Percentiles rank a stretch among this genome's conserved stretches.
phyloP scores from a whole-genome alignment of 352 stramenopile genomes.

The Phytophthora idaei region DNA sequence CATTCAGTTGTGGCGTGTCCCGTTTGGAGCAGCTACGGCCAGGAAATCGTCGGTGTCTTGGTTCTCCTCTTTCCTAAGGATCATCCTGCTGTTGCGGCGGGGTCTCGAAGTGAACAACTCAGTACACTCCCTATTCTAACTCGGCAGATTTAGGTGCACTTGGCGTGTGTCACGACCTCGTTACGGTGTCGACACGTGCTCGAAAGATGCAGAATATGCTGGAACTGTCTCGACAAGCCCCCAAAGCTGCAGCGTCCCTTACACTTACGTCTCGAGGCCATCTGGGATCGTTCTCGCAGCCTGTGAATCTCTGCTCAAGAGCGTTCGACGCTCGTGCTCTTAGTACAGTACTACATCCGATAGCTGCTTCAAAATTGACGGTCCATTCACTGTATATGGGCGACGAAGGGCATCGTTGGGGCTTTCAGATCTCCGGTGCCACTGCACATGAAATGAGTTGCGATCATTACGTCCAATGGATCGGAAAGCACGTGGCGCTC shows the following conservation, averaged over 20 bases:
- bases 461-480: slow-evolving; percentile 66
- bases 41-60: slow-evolving; percentile 72
- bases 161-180: slow-evolving; percentile 71
- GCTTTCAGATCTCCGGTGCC: slow-evolving; percentile 53
- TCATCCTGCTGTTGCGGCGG: slow-evolving; percentile 24
- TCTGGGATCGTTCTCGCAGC: slow-evolving; percentile 59
- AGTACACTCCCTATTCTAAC: slow-evolving; percentile 65
- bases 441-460: slow-evolving; percentile 52
- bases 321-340: slow-evolving; percentile 41
- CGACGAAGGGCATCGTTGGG: slow-evolving; percentile 61
- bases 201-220: slow-evolving; percentile 56
- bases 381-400: slow-evolving; percentile 52
- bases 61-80: slow-evolving; percentile 63
- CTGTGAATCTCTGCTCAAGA: slow-evolving; percentile 52
- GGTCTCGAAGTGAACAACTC: slow-evolving; percentile 45
- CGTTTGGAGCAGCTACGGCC: slow-evolving; percentile 64
- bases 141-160: slow-evolving; percentile 71
- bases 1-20: slow-evolving; percentile 70
- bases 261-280: slow-evolving; percentile 59
- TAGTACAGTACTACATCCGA: slow-evolving; percentile 29
- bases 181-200: slow-evolving; percentile 44
- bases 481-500: slow-evolving; percentile 46
- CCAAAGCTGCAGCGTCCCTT: slow-evolving; percentile 39
- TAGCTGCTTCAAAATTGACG: slow-evolving; percentile 38
- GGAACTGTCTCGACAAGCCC: slow-evolving; percentile 46